Conservation (phyloP, 2,329 filamentous ascomycete genomes). For the Metarhizium guizhouense region DNA sequence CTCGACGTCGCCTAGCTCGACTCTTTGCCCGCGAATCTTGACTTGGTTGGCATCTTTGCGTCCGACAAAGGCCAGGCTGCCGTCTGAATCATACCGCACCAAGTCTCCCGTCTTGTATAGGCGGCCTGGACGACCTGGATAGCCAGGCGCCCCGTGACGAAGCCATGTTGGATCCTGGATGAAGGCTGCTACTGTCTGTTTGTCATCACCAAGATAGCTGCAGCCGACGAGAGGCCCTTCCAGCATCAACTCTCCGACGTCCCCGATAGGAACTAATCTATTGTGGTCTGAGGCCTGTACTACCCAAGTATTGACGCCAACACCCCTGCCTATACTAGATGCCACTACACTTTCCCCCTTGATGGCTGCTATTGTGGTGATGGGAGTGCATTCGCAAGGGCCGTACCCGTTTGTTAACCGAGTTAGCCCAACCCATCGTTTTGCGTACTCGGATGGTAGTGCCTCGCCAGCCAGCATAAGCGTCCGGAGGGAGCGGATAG, state of each 20-base stretch:
- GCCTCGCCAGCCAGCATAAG: slow-evolving; percentile 11
- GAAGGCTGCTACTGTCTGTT: slow-evolving; percentile 36
- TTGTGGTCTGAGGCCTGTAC: slow-evolving; percentile 15
- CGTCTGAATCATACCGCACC: slow-evolving; percentile 16
- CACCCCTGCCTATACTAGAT: not conserved
- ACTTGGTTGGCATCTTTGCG: slow-evolving; percentile 36
- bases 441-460: not conserved
- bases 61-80: slow-evolving; percentile 18
- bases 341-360: not conserved
- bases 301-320: slow-evolving; percentile 16
- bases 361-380: slow-evolving; percentile 4
- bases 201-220: slow-evolving; percentile 37
- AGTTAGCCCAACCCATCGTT: slow-evolving; percentile 1
- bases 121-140: slow-evolving; percentile 19
- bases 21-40: slow-evolving; percentile 41
- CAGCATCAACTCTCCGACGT: slow-evolving; percentile 19
- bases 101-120: slow-evolving; percentile 28
- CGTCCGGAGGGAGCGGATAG: not conserved
- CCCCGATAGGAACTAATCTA: slow-evolving; percentile 19
- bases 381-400: slow-evolving; percentile 11
- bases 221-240: slow-evolving; percentile 36
- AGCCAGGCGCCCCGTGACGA: slow-evolving; percentile 6
- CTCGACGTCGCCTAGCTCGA: slow-evolving; percentile 30
- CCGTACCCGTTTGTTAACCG: slow-evolving; percentile 11
- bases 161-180: slow-evolving; percentile 33